Evolutionary conservation across 1,139 yeast genomes (phyloP).

Genomic region (Meyerozyma smithsonii): DNA sequence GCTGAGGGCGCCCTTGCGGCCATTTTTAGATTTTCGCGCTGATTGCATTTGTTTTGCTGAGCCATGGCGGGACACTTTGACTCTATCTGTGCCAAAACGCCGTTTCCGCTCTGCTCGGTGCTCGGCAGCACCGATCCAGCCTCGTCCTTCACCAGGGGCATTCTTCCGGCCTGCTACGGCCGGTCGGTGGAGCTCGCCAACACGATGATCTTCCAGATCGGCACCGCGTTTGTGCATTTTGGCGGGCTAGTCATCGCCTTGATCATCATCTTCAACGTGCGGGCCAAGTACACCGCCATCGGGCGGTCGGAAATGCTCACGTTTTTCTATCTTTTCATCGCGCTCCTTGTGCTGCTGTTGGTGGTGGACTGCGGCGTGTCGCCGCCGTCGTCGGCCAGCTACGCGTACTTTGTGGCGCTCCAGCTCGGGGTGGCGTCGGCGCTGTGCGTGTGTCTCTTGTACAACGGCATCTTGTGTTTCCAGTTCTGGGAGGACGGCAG

Average conservation of each 20-base stretch:
- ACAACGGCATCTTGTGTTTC: slow-evolving; percentile 76
- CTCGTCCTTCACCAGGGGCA: slow-evolving; percentile 43
- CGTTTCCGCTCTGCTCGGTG: slow-evolving; percentile 76
- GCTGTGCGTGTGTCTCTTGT: slow-evolving; percentile 60
- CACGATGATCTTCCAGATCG: slow-evolving; percentile 87
- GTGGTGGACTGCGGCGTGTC: slow-evolving; percentile 90
- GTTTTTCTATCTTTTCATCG: slow-evolving; percentile 58
- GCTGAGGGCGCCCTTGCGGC: too few species aligned
- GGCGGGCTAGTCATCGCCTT: slow-evolving; percentile 62
- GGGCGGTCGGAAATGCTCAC: slow-evolving; percentile 84
- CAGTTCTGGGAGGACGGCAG: slow-evolving; percentile 96
- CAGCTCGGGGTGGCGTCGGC: slow-evolving; percentile 75
- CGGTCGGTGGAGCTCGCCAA: slow-evolving; percentile 84
- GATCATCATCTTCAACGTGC: slow-evolving; percentile 72
- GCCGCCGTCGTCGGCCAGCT: slow-evolving; percentile 74
- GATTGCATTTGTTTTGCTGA: neutral
- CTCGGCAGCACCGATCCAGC: slow-evolving; percentile 36
- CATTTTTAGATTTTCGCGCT: neutral
- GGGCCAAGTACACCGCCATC: slow-evolving; percentile 87
- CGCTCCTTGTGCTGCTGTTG: slow-evolving; percentile 58
- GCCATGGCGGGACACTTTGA: slow-evolving; percentile 62
- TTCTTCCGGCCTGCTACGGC: slow-evolving; percentile 76
- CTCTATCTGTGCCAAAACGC: slow-evolving; percentile 58
- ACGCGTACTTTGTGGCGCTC: slow-evolving; percentile 76
- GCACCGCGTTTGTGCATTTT: slow-evolving; percentile 80